These are phyloP conservation scores for Tephrocybe sp. DNA, from an alignment of 768 basidiomycete species.

Conservation along the genomic window DNA sequence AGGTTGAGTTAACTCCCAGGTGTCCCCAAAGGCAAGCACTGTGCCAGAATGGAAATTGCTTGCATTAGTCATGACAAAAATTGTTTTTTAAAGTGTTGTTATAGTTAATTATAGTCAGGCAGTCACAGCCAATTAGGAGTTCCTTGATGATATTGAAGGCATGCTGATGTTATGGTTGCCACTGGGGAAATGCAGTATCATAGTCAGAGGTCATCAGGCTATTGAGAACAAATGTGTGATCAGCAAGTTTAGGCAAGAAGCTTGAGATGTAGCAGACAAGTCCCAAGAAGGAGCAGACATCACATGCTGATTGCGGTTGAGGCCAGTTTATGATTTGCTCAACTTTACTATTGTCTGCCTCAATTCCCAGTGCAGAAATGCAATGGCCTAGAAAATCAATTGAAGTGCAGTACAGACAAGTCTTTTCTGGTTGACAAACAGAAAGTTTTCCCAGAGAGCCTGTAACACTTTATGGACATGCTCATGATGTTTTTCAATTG, in stretches of 20 bases:
- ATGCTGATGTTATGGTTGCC: constrained; percentile 7
- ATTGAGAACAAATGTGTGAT: neutral
- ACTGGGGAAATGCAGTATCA: neutral
- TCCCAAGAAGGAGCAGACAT: constrained; percentile 9
- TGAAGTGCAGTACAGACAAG: constrained; percentile 20
- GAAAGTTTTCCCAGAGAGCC: neutral
- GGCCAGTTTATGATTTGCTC: constrained; percentile 28
- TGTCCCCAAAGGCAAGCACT: constrained; percentile 17
- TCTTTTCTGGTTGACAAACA: constrained; percentile 19
- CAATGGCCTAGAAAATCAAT: constrained; percentile 4
- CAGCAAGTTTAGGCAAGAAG: neutral
- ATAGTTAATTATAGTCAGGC: constrained; percentile 31
- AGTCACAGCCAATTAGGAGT: constrained; percentile 22
- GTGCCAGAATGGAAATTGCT: neutral
- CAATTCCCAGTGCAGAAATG: neutral
- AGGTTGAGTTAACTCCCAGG: constrained; percentile 2
- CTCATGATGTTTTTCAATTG: constrained; percentile 22
- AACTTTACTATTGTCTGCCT: neutral
- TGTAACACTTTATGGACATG: neutral
- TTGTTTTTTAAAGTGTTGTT: constrained; percentile 19
- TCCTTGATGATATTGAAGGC: constrained; percentile 29
- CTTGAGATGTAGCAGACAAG: constrained; percentile 21
- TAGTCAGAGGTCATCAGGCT: neutral
- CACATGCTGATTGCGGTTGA: constrained; percentile 10
- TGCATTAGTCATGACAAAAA: neutral